Evolutionary conservation across 1,284 basidiomycete species (phyloP), one percentile per base, ranked within the genome.

Genomic region (Omphalotus olearius): DNA sequence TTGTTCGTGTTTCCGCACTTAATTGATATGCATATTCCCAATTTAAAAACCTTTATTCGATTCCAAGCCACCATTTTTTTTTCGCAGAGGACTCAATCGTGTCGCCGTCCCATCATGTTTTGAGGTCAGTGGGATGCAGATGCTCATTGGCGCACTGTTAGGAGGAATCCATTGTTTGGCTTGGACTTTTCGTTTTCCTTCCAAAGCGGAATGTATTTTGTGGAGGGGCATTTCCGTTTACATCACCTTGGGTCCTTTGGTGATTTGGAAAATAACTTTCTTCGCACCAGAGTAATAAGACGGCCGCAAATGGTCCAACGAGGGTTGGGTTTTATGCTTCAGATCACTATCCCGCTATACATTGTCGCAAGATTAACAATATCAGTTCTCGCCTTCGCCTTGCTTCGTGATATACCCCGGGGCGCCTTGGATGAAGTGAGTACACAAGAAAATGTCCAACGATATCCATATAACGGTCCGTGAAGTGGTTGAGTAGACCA

Each of bases 391-490:
- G 25, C 42, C 3, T 55, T 51, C 18, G 23, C 39, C 4, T 39
- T 55, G n/a, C 50, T 50, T 9, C 42, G 49, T 7, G 28, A 40
- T 36, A 44, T 42, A 43, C 45, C 53, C 6, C 10, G 13, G 13
- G 36, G 39, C 35, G 40, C 45, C 13, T 39, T 55, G 9, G 16
- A 51, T 13, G 38, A 38, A 26, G 47, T 50, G 16, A 42, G 13
- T 55, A 49, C 49, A 44, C 39, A 14, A 45, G 26, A 11, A 51
- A 41, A 43, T 36, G 51, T 43, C 53, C 53, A n/a, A 41, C 45
- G 38, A 14, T 52, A 16, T 45, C 30, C 5, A 28, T 28, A 28
- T 28, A n/a, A n/a, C n/a, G n/a, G n/a, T n/a, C n/a, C n/a, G n/a
- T n/a, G n/a, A n/a, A n/a, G n/a, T n/a, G n/a, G n/a, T n/a, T n/a